Evolutionary conservation across 2,329 filamentous ascomycete species (phyloP).

Genomic region (Verticillium isaacii): DNA sequence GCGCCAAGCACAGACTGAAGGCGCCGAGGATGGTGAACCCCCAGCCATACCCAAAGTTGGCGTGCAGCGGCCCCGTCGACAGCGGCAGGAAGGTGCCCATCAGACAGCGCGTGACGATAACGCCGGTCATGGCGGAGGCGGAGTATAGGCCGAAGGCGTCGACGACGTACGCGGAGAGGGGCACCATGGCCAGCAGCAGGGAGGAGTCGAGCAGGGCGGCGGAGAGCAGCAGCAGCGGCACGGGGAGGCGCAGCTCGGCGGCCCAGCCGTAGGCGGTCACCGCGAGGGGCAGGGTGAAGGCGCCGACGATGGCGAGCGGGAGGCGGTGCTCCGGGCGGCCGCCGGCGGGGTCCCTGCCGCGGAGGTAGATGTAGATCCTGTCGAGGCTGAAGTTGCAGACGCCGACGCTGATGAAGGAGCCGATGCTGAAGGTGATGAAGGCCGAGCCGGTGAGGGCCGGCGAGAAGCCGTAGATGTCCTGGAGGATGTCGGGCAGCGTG

Average conservation of each 20-base stretch:
- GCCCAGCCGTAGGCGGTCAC: slow-evolving; percentile 47
- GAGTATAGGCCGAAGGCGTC: slow-evolving; percentile 52
- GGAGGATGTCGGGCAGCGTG: slow-evolving; percentile 45
- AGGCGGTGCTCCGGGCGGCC: slow-evolving; percentile 51
- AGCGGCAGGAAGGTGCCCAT: slow-evolving; percentile 54
- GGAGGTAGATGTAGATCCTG: slow-evolving; percentile 45
- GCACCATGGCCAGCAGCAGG: slow-evolving; percentile 41
- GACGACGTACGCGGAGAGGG: slow-evolving; percentile 50
- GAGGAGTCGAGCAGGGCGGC: slow-evolving; percentile 40
- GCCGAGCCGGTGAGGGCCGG: slow-evolving; percentile 46
- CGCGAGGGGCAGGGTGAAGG: slow-evolving; percentile 37
- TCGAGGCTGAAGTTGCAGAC: slow-evolving; percentile 48
- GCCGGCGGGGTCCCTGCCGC: slow-evolving; percentile 28
- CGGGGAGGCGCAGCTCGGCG: slow-evolving; percentile 34
- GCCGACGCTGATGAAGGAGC: slow-evolving; percentile 40
- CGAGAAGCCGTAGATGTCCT: slow-evolving; percentile 41
- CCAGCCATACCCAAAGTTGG: slow-evolving; percentile 39
- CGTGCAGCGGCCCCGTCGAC: slow-evolving; percentile 39
- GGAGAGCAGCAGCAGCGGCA: slow-evolving; percentile 35
- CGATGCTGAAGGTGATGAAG: slow-evolving; percentile 51
- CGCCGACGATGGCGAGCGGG: slow-evolving; percentile 44
- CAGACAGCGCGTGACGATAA: slow-evolving; percentile 51
- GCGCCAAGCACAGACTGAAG: slow-evolving; percentile 36
- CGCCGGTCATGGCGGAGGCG: slow-evolving; percentile 51
- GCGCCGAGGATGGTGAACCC: slow-evolving; percentile 41